Evolutionary conservation across 2,329 filamentous ascomycete genomes (phyloP).

Genomic region (Leptographium flavum): DNA sequence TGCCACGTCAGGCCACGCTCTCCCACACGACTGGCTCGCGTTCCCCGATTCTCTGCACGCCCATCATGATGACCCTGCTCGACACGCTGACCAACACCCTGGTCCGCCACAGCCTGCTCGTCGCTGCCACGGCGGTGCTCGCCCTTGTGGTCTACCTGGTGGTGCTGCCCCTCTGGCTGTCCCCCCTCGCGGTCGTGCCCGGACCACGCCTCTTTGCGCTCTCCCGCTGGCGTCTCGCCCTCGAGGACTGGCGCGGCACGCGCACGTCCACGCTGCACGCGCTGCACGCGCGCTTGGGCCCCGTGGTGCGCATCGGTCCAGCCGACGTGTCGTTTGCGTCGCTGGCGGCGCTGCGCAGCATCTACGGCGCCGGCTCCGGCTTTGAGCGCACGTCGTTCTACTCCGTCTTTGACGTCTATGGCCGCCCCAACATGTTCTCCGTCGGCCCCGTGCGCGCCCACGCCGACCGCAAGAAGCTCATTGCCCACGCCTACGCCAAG

Average conservation of each 20-base stretch:
- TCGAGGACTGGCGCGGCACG: conserved; percentile 27
- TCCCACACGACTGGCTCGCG: too few relatives aligned
- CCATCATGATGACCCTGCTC: too few relatives aligned
- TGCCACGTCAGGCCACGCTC: too few relatives aligned
- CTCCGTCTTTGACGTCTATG: conserved; percentile 40
- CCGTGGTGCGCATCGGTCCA: conserved; percentile 31
- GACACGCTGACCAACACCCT: too few relatives aligned
- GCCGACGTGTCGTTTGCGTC: conserved; percentile 27
- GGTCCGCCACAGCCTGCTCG: too few relatives aligned
- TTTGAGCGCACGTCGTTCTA: conserved; percentile 38
- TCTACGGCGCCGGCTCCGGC: conserved; percentile 37
- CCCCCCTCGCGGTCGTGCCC: conserved; percentile 14
- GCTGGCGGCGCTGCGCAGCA: conserved; percentile 31
- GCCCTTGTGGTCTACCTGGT: neutral
- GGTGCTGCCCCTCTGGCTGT: conserved; percentile 2
- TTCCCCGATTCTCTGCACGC: too few relatives aligned
- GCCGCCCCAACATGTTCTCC: conserved; percentile 35
- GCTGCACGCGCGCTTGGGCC: conserved; percentile 30
- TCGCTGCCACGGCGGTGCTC: neutral
- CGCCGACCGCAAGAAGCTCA: conserved; percentile 33
- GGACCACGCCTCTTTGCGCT: conserved; percentile 25
- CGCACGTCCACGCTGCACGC: conserved; percentile 25
- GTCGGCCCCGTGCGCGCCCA: conserved; percentile 29
- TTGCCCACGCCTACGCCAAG: conserved; percentile 39
- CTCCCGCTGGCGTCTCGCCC: conserved; percentile 29